Percentiles rank a stretch among this genome's conserved stretches.
phyloP scores from a whole-genome alignment of 208 protist genomes.

The Perkinsela sp. region DNA sequence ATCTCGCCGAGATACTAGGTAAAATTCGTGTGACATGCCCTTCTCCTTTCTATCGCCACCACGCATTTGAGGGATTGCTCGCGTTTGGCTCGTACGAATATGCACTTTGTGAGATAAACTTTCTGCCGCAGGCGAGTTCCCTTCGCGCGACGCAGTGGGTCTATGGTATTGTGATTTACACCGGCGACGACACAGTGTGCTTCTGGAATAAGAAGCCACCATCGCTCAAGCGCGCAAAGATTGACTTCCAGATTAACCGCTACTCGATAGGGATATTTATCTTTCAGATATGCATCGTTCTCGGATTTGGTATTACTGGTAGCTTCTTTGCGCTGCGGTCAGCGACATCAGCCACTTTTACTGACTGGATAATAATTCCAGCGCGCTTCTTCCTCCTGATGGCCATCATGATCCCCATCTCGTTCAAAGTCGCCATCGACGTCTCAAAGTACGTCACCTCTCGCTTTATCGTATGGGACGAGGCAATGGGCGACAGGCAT shows the following conservation, averaged over 20 bases:
- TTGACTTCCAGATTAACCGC: slow-evolving; percentile 51
- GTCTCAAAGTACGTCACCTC: slow-evolving; percentile 76
- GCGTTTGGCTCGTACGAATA: slow-evolving; percentile 5
- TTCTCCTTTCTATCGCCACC: background rate
- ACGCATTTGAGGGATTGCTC: slow-evolving; percentile 2
- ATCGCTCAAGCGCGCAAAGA: slow-evolving; percentile 66
- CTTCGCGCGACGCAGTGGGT: slow-evolving; percentile 43
- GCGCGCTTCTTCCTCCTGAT: slow-evolving; percentile 74
- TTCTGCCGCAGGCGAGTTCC: slow-evolving; percentile 52
- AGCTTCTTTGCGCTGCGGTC: slow-evolving; percentile 14
- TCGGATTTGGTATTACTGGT: slow-evolving; percentile 46
- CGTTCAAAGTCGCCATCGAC: slow-evolving; percentile 78
- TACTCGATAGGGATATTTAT: slow-evolving; percentile 58
- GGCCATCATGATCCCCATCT: slow-evolving; percentile 86
- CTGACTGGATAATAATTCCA: slow-evolving; percentile 37
- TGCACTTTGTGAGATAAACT: slow-evolving; percentile 20
- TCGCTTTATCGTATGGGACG: slow-evolving; percentile 62
- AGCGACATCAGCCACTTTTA: slow-evolving; percentile 11
- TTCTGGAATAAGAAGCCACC: slow-evolving; percentile 57
- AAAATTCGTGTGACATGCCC: background rate
- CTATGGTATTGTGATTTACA: slow-evolving; percentile 69
- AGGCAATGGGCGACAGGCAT: slow-evolving; percentile 34
- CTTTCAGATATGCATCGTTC: slow-evolving; percentile 36
- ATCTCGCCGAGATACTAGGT: background rate
- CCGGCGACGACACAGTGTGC: slow-evolving; percentile 77